phyloP scores from a whole-genome alignment of 2,329 filamentous ascomycete species.

The Aspergillus sp. region DNA sequence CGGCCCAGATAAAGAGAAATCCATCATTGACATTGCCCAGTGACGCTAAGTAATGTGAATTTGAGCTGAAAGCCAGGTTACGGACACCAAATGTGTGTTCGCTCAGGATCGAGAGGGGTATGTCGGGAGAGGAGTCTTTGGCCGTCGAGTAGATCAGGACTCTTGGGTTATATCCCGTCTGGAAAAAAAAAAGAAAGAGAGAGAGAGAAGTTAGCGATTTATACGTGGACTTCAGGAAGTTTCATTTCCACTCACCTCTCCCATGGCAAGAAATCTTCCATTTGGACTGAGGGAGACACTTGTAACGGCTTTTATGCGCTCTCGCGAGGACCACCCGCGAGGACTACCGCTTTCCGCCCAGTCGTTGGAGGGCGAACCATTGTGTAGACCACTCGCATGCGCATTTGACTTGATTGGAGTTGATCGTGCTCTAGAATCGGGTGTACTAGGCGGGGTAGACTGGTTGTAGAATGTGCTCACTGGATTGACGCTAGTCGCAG shows the following conservation, averaged over 20 bases:
- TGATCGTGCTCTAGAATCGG: conserved; percentile 53
- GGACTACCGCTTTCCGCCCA: conserved; percentile 53
- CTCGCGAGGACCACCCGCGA: conserved; percentile 79
- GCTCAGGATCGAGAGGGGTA: conserved; percentile 73
- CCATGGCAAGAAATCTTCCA: conserved; percentile 80
- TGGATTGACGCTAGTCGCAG: conserved; percentile 59
- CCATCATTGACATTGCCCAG: conserved; percentile 86
- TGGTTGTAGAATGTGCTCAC: conserved; percentile 48
- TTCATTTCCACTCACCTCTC: conserved; percentile 54
- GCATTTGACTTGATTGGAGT: conserved; percentile 47
- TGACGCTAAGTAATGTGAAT: conserved; percentile 80
- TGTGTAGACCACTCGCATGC: conserved; percentile 32
- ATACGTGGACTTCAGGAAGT: not conserved
- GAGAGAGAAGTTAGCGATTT: conserved; percentile 29
- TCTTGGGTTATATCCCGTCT: conserved; percentile 84
- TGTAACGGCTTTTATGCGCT: conserved; percentile 89
- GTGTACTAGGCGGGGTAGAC: conserved; percentile 51
- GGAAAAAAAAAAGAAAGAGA: conserved; percentile 6
- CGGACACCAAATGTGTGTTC: conserved; percentile 89
- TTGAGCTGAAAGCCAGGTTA: conserved; percentile 80
- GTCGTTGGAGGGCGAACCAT: conserved; percentile 45
- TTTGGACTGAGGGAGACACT: conserved; percentile 84
- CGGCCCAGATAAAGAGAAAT: conserved; percentile 83
- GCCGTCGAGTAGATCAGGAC: conserved; percentile 81
- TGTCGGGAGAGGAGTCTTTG: conserved; percentile 69